phyloP scores from a whole-genome alignment of 345 rosid genomes.

The Boechera divaricarpa region DNA sequence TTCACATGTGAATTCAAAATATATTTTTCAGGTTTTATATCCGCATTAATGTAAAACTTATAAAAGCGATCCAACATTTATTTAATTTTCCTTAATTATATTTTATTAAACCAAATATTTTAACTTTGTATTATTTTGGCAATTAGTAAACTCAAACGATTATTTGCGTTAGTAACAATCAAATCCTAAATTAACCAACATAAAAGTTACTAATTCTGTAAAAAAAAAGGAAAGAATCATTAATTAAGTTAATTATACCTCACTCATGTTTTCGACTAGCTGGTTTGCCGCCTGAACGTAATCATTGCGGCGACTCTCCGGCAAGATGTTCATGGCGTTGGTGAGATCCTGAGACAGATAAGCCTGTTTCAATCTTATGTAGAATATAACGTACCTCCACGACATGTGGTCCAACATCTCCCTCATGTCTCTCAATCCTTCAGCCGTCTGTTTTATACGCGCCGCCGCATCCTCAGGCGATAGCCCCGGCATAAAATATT shows the following conservation, averaged over 20 bases:
- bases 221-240: too few relatives aligned
- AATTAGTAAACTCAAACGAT: too few relatives aligned
- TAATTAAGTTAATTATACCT: slow-evolving; percentile 50
- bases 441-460: slow-evolving; percentile 87
- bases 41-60: too few relatives aligned
- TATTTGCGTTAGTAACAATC: too few relatives aligned
- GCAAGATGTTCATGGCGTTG: slow-evolving; percentile 66
- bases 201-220: background rate
- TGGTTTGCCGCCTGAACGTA: slow-evolving; percentile 77
- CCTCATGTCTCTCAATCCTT: slow-evolving; percentile 75
- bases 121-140: too few relatives aligned
- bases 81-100: too few relatives aligned
- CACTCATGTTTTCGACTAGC: slow-evolving; percentile 72
- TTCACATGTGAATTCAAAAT: too few relatives aligned
- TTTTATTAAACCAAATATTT: too few relatives aligned
- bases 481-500: slow-evolving; percentile 68
- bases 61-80: too few relatives aligned
- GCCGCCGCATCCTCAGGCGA: slow-evolving; percentile 86
- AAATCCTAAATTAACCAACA: too few relatives aligned
- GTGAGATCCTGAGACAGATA: slow-evolving; percentile 85
- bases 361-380: slow-evolving; percentile 70
- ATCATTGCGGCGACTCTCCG: slow-evolving; percentile 57
- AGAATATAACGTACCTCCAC: slow-evolving; percentile 88
- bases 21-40: too few relatives aligned
- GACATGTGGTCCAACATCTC: slow-evolving; percentile 91